These are phyloP conservation scores for Dipodascus albidus DNA, from an alignment of 805 yeast genomes.

Conservation along the genomic window DNA sequence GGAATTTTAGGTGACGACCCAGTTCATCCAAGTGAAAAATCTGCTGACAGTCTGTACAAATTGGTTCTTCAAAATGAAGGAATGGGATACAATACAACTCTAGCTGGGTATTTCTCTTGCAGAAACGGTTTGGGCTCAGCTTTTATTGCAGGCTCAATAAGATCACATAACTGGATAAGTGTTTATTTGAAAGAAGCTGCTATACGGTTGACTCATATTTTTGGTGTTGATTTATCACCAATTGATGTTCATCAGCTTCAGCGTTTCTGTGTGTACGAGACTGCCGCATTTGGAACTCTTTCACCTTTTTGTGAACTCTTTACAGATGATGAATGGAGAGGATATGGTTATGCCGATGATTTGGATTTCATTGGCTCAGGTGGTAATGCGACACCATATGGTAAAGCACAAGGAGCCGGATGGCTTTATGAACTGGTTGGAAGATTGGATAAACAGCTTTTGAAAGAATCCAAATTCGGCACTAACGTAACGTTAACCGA, in stretches of 20 bases:
- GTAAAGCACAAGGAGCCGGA: slow-evolving; percentile 50
- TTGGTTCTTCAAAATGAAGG: slow-evolving; percentile 25
- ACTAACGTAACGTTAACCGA: slow-evolving; percentile 33
- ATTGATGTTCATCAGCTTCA: slow-evolving; percentile 44
- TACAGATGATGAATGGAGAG: slow-evolving; percentile 55
- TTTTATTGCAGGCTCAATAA: slow-evolving; percentile 18
- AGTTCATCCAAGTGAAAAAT: slow-evolving; percentile 8
- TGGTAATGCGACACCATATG: slow-evolving; percentile 48
- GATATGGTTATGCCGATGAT: slow-evolving; percentile 49
- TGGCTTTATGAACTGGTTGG: slow-evolving; percentile 33
- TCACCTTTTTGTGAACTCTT: slow-evolving; percentile 60
- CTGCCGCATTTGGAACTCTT: slow-evolving; percentile 48
- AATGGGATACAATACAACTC: slow-evolving; percentile 25
- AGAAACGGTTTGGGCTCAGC: slow-evolving; percentile 22
- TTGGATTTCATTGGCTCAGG: slow-evolving; percentile 46
- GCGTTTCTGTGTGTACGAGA: slow-evolving; percentile 62
- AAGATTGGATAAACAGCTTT: slow-evolving; percentile 36
- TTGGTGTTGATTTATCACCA: slow-evolving; percentile 39
- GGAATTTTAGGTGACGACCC: slow-evolving; percentile 22
- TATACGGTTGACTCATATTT: slow-evolving; percentile 39
- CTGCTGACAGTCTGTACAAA: slow-evolving; percentile 19
- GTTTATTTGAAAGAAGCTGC: slow-evolving; percentile 43
- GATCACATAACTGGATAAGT: slow-evolving; percentile 25
- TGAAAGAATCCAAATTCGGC: slow-evolving; percentile 37
- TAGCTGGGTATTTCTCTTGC: slow-evolving; percentile 29